Base-by-base conservation (phyloP, 192 early-diverging fungal species). In the Umbelopsis sp. region DNA sequence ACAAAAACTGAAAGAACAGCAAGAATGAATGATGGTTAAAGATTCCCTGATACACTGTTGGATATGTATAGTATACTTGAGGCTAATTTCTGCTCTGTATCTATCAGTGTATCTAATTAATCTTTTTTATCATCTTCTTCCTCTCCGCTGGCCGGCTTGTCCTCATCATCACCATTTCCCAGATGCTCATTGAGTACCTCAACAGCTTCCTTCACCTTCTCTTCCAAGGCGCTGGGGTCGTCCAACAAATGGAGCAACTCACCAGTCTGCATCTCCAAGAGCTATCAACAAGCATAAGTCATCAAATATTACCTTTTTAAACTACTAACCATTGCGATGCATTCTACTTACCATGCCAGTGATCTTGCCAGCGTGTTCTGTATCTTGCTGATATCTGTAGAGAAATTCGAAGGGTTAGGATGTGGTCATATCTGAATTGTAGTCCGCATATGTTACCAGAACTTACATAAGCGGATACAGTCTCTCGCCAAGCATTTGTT, bases 401-500 rank as follows among this genome's bases (percentile, higher is more conserved):
- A 3, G 2, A 22, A 51, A 14, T 29, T 49, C 16, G 10, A 29
- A 16, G 7, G 25, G 16, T 65, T 20, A 65, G 47, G 16, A 49
- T 16, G 16, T 6, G 20, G 11, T 16, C 20, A 47, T 12, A 16
- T 2, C 20, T 12, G 2, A 47, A 47, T n/a, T 3, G 14, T 47
- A 16, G n/a, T 51, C n/a, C n/a, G n/a, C n/a, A n/a, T n/a, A n/a
- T 20, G 11, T 29, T 11, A 69, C 29, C 49, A 6, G 32, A 12
- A 69, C 72, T 69, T 87, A 83, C 72, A 99, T 95, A 50, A 91
- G 84, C 12, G 95, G 95, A 84, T 94, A 99, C 53, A 99, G 86
- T 53, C 91, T 88, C 86, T 99, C 97, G 71, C 98, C 98, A 25
- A 99, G 90, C 83, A 95, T 90, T 78, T 94, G 94, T 86, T 99